A percentile compares a stretch with the other conserved stretches of the same genome.
phyloP scores from a whole-genome alignment of 1,139 yeast species.

The Yamadazyma jaroonii region DNA sequence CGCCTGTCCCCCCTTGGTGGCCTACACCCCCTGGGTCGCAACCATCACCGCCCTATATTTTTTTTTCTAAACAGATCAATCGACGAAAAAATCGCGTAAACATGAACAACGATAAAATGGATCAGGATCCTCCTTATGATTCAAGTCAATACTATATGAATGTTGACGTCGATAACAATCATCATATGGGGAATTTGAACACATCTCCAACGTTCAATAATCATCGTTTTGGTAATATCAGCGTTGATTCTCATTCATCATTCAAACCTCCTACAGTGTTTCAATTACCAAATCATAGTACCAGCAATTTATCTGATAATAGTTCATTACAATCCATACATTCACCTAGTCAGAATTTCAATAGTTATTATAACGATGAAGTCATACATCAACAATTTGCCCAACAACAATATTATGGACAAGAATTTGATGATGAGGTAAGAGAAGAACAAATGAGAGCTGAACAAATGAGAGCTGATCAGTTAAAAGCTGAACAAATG shows the following conservation, averaged over 20 bases:
- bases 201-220: constrained; percentile 18
- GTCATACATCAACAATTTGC: constrained; percentile 16
- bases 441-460: constrained; percentile 6
- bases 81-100: neutral
- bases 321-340: constrained; percentile 16
- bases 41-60: too few species aligned
- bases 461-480: constrained; percentile 4
- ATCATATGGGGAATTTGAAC: neutral
- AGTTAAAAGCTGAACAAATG: constrained; percentile 8
- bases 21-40: too few species aligned
- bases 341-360: constrained; percentile 9
- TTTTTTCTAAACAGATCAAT: neutral
- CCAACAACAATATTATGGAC: constrained; percentile 15
- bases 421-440: constrained; percentile 7
- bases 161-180: neutral
- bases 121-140: constrained; percentile 3
- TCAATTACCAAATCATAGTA: constrained; percentile 40
- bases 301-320: constrained; percentile 35
- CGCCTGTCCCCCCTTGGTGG: too few species aligned
- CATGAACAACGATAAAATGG: constrained; percentile 4
- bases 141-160: neutral
- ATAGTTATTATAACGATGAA: constrained; percentile 15
- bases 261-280: constrained; percentile 41
- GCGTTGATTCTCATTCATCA: constrained; percentile 33
- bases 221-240: constrained; percentile 13